A percentile compares a stretch with the other conserved stretches of the same genome.
phyloP scores from a whole-genome alignment of 768 basidiomycete species.

The Termitomyces sp. region DNA sequence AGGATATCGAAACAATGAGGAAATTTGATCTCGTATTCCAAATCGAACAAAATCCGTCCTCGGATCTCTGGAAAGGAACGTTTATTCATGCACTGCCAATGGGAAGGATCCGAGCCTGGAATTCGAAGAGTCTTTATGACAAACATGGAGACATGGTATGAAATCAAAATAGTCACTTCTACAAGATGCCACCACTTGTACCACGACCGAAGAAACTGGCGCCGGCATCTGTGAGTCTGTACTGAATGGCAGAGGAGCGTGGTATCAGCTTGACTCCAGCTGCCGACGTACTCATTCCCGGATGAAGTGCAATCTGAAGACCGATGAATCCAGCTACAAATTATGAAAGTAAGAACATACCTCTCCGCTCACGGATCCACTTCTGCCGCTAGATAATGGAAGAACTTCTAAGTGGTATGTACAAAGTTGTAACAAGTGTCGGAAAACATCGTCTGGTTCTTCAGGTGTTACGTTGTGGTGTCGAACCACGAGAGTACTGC shows the following conservation, averaged over 20 bases:
- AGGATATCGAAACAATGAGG: no score
- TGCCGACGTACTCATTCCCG: conserved; percentile 38
- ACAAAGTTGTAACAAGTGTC: conserved; percentile 56
- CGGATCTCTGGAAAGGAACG: no score
- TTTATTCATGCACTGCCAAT: no score
- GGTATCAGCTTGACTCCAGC: conserved; percentile 39
- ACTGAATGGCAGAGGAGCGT: conserved; percentile 61
- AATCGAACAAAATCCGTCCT: no score
- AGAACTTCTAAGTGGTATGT: conserved; percentile 70
- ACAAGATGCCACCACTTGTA: conserved; percentile 59
- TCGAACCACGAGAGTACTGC: conserved; percentile 56
- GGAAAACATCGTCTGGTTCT: conserved; percentile 60
- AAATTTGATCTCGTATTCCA: no score
- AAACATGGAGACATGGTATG: not conserved
- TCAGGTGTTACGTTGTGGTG: conserved; percentile 57
- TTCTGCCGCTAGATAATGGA: conserved; percentile 69
- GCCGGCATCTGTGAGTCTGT: conserved; percentile 63
- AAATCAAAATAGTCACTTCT: not conserved
- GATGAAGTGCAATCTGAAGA: conserved; percentile 59
- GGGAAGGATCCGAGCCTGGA: no score
- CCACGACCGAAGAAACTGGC: conserved; percentile 73
- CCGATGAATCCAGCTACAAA: not conserved
- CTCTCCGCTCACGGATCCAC: conserved; percentile 77
- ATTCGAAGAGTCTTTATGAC: not conserved
- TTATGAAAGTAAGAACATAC: conserved; percentile 28